These are phyloP conservation scores for Eucommia ulmoides DNA, from an alignment of 257 asterid genomes.

Conservation along the genomic window DNA sequence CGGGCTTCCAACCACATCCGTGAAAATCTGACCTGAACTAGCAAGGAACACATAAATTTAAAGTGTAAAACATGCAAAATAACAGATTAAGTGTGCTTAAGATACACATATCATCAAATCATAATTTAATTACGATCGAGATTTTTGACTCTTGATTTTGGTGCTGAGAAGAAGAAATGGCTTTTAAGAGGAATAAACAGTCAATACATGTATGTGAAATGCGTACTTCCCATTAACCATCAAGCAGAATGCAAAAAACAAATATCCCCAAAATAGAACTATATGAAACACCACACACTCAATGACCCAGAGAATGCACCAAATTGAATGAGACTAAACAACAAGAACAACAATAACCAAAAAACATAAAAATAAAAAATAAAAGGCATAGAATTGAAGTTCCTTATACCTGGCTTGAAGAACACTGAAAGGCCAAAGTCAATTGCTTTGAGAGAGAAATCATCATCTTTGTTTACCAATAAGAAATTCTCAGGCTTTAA, in stretches of 20 bases:
- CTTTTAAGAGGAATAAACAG: neutral
- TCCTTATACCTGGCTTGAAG: slow-evolving; percentile 74
- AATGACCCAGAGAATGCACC: neutral
- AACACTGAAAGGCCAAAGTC: slow-evolving; percentile 95
- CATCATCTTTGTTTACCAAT: slow-evolving; percentile 80
- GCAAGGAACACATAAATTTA: slow-evolving; percentile 11
- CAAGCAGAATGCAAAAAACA: neutral
- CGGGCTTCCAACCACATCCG: slow-evolving; percentile 96
- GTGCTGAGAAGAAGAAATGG: neutral
- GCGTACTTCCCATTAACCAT: neutral
- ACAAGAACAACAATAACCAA: neutral
- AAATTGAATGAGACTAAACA: neutral
- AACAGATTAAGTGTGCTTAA: too few relatives aligned
- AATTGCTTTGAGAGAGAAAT: slow-evolving; percentile 87
- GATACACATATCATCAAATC: neutral
- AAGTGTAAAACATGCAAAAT: slow-evolving; percentile 1
- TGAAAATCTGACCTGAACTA: slow-evolving; percentile 70
- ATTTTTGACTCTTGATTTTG: neutral
- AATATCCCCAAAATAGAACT: neutral
- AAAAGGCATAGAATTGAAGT: neutral
- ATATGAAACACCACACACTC: neutral
- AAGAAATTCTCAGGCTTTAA: slow-evolving; percentile 88
- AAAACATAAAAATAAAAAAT: neutral
- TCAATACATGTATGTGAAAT: neutral
- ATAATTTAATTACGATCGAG: neutral